These are phyloP conservation scores for Mortierella sp. DNA, from an alignment of 371 early-diverging fungal genomes.

Conservation along the genomic window DNA sequence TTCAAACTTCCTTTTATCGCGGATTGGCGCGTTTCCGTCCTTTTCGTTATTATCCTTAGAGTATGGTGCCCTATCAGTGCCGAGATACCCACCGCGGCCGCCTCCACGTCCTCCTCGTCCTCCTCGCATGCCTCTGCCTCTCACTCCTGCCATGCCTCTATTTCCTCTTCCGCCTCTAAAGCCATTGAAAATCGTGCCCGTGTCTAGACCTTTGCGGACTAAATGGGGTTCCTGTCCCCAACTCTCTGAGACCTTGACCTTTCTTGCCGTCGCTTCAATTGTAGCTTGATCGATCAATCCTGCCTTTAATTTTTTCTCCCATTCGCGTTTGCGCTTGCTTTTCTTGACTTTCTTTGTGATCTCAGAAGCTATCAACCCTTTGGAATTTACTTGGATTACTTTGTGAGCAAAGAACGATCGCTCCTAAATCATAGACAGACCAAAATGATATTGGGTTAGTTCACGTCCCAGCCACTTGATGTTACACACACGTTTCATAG, in stretches of 20 bases:
- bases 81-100: not conserved
- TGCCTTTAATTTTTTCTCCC: slow-evolving; percentile 47
- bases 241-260: slow-evolving; percentile 42
- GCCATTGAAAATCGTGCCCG: slow-evolving; percentile 23
- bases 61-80: not conserved
- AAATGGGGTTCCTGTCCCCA: slow-evolving; percentile 28
- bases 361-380: slow-evolving; percentile 3
- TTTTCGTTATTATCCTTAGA: not conserved
- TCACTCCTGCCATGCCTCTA: slow-evolving; percentile 5
- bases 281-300: slow-evolving; percentile 35
- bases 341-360: slow-evolving; percentile 16
- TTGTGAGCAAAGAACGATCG: slow-evolving; percentile 49
- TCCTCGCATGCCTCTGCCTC: slow-evolving; percentile 16
- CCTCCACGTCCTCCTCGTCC: slow-evolving; percentile 30
- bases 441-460: not conserved
- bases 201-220: slow-evolving; percentile 39
- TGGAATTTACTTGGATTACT: slow-evolving; percentile 27
- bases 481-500: no score
- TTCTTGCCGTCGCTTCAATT: slow-evolving; percentile 27
- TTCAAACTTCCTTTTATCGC: not conserved
- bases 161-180: not conserved
- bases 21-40: not conserved
- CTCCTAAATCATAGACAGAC: slow-evolving; percentile 13
- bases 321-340: slow-evolving; percentile 51
- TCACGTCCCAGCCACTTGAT: no score